Evolutionary conservation across 768 basidiomycete genomes (phyloP), one percentile per base, ranked within the genome.

Genomic region (Amanita molliuscula): DNA sequence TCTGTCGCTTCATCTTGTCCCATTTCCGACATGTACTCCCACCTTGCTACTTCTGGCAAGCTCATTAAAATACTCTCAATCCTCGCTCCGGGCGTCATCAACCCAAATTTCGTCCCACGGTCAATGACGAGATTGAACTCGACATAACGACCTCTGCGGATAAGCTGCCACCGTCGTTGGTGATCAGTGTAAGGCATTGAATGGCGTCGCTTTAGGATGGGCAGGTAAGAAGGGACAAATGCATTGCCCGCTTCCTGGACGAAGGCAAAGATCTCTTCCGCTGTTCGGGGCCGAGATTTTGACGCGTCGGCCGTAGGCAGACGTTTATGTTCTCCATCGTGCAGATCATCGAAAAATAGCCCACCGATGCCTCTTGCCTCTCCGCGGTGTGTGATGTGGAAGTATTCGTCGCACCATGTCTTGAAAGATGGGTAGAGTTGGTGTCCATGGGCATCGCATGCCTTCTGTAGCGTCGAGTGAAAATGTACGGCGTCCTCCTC

Each of bases 351-450:
- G 61, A 97, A 95, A 73, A 98, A 98, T 49, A 99, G 70, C 0
- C 96, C 96, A 28, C 96, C 96, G 44, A 99, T 67, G 3, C 96
- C 96, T 38, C 96, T 79, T 2, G 80, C 67, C 68, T 98, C 96
- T 26, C 67, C 62, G 9, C 96, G 81, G 64, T 98, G 96, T 15
- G 88, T 76, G 60, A 97, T 86, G 65, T 75, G 84, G 66, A 99
- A 99, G 70, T 99, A 99, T 63, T 94, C 84, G 67, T 98, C 96
- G 69, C 95, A 97, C 91, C 93, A 97, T 56, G 78, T 77, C 64
- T 98, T 98, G 77, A 93, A 91, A 2, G 73, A 69, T 2, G 78
- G 74, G 69, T 90, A 88, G 47, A 95, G 71, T 23, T 69, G 67
- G 2, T 70, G 54, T 34, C 87, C 81, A 61, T 92, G 83, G 21